These are phyloP conservation scores for Candida glucosophila DNA, from an alignment of 1,139 yeast genomes.

Conservation along the genomic window DNA sequence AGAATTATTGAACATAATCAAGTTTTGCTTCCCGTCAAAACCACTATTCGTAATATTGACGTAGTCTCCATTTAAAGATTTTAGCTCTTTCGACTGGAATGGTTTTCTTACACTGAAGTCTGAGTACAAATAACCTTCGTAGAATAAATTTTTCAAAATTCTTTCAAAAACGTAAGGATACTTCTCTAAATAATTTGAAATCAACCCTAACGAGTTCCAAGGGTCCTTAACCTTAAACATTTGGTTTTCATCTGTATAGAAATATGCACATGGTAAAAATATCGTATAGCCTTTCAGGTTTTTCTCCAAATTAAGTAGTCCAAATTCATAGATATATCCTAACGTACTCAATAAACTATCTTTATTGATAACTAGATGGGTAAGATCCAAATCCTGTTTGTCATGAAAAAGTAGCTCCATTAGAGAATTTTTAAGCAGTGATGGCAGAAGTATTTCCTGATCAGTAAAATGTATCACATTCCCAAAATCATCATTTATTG, in stretches of 20 bases:
- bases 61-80: constrained; percentile 30
- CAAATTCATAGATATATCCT: constrained; percentile 21
- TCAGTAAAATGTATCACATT: constrained; percentile 58
- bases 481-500: constrained; percentile 34
- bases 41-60: constrained; percentile 17
- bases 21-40: constrained; percentile 15
- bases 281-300: constrained; percentile 61
- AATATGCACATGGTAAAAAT: constrained; percentile 62
- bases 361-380: constrained; percentile 25
- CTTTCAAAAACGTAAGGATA: constrained; percentile 43
- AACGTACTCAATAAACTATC: constrained; percentile 29
- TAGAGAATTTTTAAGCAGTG: constrained; percentile 26
- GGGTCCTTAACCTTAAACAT: constrained; percentile 19
- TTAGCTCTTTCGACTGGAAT: constrained; percentile 10
- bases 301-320: constrained; percentile 33
- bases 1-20: constrained; percentile 19
- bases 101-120: constrained; percentile 36
- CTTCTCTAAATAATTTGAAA: constrained; percentile 47
- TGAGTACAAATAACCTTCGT: constrained; percentile 61
- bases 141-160: constrained; percentile 49
- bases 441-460: constrained; percentile 38
- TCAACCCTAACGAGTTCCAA: constrained; percentile 63
- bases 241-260: constrained; percentile 3
- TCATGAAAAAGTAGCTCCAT: constrained; percentile 33
- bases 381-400: constrained; percentile 20